Base-by-base conservation (phyloP, 2,329 filamentous ascomycete genomes). In the Emydomyces testavorans region DNA sequence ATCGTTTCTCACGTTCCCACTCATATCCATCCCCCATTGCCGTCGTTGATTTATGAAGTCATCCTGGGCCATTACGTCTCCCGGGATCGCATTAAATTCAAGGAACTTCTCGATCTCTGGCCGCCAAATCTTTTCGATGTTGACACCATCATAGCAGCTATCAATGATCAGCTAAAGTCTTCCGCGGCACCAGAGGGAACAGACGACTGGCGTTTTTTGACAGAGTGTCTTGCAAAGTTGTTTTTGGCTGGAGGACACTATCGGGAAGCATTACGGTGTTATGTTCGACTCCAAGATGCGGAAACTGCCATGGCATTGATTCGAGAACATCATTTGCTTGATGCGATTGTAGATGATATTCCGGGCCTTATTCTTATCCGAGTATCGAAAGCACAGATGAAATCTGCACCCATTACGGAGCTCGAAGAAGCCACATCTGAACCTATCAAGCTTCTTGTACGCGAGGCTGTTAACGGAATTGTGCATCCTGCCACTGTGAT, bases 221-320 rank as follows among this genome's bases (percentile, higher is more conserved):
- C 88, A 69, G 86, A 89, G 60, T 80, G 84, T 50, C 71, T 98
- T 29, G 90, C 87, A 0, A 87, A 82, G 59, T 71, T 98, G 13
- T 86, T 90, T 60, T 78, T 95, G 48, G 84, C 85, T 6, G 83
- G 82, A 55, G 85, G 86, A 0, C 80, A 85, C 49, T 81, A 85
- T 54, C 77, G 84, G 48, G 88, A 96, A 60, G 90, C 93, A 1
- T 70, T 98, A 37, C 82, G 79, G 59, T 92, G 83, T 64, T 94
- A 93, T 61, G 93, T 98, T 60, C 81, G 78, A 53, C 76, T 96
- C 2, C 88, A 95, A 60, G 87, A 98, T 66, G 89, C 88, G 0
- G 88, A 96, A 60, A 82, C 84, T 7, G 85, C 86, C 0, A 90
- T 98, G 76, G 71, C 76, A 10, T 68, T 98, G 50, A 93, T 98